A percentile compares a stretch with the other conserved stretches of the same genome.
These are phyloP conservation scores for Neonectria neomacrospora DNA, from an alignment of 2,329 filamentous ascomycete species.

Conservation along the genomic window DNA sequence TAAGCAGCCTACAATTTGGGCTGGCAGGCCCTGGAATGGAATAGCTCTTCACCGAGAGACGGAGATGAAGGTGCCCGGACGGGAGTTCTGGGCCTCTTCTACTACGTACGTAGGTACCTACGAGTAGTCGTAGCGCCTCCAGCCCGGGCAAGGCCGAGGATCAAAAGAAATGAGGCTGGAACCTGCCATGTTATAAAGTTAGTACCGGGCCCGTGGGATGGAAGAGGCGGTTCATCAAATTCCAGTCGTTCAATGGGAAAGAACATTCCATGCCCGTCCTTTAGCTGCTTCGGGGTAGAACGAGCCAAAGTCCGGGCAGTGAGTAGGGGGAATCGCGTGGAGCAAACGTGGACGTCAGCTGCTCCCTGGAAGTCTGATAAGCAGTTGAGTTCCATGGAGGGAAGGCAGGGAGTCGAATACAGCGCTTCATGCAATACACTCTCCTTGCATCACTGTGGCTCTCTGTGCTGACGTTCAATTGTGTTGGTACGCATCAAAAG, in stretches of 20 bases:
- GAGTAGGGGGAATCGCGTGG: conserved; percentile 1
- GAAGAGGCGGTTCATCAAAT: not conserved
- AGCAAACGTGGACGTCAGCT: conserved; percentile 1
- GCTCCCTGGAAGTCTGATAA: conserved; percentile 4
- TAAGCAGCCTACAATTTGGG: conserved; percentile 7
- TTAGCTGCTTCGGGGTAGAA: not conserved
- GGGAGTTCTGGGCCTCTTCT: too few species aligned
- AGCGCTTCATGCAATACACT: not conserved
- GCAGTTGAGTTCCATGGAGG: not conserved
- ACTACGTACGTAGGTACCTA: too few species aligned
- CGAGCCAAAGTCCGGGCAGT: not conserved
- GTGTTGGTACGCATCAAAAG: not conserved
- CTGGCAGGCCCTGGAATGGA: conserved; percentile 20
- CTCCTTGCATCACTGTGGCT: conserved; percentile 16
- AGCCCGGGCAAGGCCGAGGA: not conserved
- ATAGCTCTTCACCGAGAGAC: not conserved
- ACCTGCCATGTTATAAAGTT: not conserved
- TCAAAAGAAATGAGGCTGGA: not conserved
- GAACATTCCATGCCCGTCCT: not conserved
- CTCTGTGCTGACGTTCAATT: not conserved
- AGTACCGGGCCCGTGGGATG: not conserved
- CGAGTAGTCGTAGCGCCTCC: too few species aligned
- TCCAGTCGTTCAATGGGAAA: not conserved
- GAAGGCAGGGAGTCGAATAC: not conserved
- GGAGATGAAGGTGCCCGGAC: not conserved